These are phyloP conservation scores for Aureobasidium pullulans DNA, from an alignment of 2,329 filamentous ascomycete genomes.

Conservation along the genomic window DNA sequence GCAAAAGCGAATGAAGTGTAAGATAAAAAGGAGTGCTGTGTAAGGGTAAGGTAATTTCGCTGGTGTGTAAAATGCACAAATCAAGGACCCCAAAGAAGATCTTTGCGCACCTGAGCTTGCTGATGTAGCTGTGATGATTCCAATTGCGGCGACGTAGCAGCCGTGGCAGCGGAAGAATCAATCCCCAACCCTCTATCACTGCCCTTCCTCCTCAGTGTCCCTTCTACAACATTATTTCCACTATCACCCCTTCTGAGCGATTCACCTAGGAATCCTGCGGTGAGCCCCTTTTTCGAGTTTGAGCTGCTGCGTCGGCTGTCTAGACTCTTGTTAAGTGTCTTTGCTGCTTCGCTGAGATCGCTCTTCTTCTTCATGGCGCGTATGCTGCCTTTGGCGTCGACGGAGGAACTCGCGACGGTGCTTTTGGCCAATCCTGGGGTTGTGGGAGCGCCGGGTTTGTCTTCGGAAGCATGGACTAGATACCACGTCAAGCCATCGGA, in stretches of 20 bases:
- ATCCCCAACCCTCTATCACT: slow-evolving; percentile 5
- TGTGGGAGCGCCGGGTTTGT: slow-evolving; percentile 75
- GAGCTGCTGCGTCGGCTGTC: slow-evolving; percentile 87
- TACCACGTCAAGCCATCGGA: slow-evolving; percentile 96
- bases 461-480: slow-evolving; percentile 84
- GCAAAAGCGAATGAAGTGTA: neutral
- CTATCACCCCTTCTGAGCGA: neutral
- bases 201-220: neutral
- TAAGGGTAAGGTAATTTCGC: neutral
- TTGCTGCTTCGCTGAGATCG: slow-evolving; percentile 35
- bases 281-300: slow-evolving; percentile 68
- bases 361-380: slow-evolving; percentile 34
- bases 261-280: slow-evolving; percentile 18
- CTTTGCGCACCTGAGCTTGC: slow-evolving; percentile 37
- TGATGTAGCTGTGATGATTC: slow-evolving; percentile 30
- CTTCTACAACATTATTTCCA: neutral
- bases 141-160: slow-evolving; percentile 63
- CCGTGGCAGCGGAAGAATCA: slow-evolving; percentile 6
- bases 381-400: slow-evolving; percentile 71
- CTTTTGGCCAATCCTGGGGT: slow-evolving; percentile 87
- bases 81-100: slow-evolving; percentile 38
- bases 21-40: no score
- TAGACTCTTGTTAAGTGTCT: slow-evolving; percentile 67
- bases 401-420: slow-evolving; percentile 79
- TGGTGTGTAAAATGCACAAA: neutral